phyloP scores from a whole-genome alignment of 345 rosid species.

The thale cress (Arabidopsis thaliana) region TAIR10.1 NC_003074.8:18013501-18014000 shows the following conservation, averaged over 20 bases:
- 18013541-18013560: slow-evolving; percentile 83
- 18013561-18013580: slow-evolving; percentile 71
- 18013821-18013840: slow-evolving; percentile 78
- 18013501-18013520: slow-evolving; percentile 71
- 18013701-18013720: slow-evolving; percentile 62
- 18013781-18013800: slow-evolving; percentile 98
- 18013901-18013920: slow-evolving; percentile 54
- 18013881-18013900: slow-evolving; percentile 45
- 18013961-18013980: not conserved
- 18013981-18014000: not conserved
- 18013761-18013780: slow-evolving; percentile 67
- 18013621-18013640: slow-evolving; percentile 85
- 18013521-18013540: slow-evolving; percentile 77
- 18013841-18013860: slow-evolving; percentile 68
- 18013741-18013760: slow-evolving; percentile 83
- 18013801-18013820: slow-evolving; percentile 94
- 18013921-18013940: slow-evolving; percentile 49
- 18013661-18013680: slow-evolving; percentile 99
- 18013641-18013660: slow-evolving; percentile 81
- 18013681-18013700: slow-evolving; percentile 85
- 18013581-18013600: slow-evolving; percentile 94
- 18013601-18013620: slow-evolving; percentile 69
- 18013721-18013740: slow-evolving; percentile 81
- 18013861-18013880: slow-evolving; percentile 47
- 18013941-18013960: slow-evolving; percentile 42